Conservation (phyloP, 495 filamentous ascomycete genomes). For the Aspergillus sparsus region DNA sequence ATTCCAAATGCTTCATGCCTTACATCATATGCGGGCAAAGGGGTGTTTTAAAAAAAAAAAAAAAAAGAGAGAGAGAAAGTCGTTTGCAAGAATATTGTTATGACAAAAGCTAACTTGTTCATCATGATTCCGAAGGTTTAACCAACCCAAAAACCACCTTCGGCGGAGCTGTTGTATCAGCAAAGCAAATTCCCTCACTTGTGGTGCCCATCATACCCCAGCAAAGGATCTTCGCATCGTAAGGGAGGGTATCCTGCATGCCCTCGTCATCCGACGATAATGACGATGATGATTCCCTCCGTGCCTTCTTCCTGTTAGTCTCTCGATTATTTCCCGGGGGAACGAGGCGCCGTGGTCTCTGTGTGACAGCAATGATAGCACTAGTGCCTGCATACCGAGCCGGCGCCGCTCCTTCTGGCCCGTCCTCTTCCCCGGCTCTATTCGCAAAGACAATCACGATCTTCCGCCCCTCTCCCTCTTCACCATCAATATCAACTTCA, state of each 20-base stretch:
- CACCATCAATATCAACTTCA: slow-evolving; percentile 28
- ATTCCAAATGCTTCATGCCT: too few relatives aligned
- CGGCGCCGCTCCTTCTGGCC: slow-evolving; percentile 43
- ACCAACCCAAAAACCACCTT: slow-evolving; percentile 45
- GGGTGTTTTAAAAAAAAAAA: too few relatives aligned
- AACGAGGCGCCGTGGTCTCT: slow-evolving; percentile 23
- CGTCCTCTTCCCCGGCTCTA: slow-evolving; percentile 70
- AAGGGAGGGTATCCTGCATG: slow-evolving; percentile 17
- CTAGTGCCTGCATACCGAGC: slow-evolving; percentile 81
- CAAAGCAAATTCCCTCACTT: slow-evolving; percentile 51
- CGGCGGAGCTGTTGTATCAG: slow-evolving; percentile 47
- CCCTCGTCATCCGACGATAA: slow-evolving; percentile 20
- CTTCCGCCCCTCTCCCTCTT: slow-evolving; percentile 42
- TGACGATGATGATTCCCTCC: slow-evolving; percentile 10
- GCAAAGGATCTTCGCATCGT: slow-evolving; percentile 47
- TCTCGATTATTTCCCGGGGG: not conserved
- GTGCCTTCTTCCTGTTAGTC: slow-evolving; percentile 43
- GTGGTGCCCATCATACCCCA: slow-evolving; percentile 50
- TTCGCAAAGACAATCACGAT: slow-evolving; percentile 84
- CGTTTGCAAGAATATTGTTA: too few relatives aligned
- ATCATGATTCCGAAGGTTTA: slow-evolving; percentile 15
- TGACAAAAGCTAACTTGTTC: not conserved
- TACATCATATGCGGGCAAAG: too few relatives aligned
- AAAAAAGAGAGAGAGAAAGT: too few relatives aligned
- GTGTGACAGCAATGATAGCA: slow-evolving; percentile 71